Conservation (phyloP, 345 rosid genomes). For the Pseudoturritis turrita region DNA sequence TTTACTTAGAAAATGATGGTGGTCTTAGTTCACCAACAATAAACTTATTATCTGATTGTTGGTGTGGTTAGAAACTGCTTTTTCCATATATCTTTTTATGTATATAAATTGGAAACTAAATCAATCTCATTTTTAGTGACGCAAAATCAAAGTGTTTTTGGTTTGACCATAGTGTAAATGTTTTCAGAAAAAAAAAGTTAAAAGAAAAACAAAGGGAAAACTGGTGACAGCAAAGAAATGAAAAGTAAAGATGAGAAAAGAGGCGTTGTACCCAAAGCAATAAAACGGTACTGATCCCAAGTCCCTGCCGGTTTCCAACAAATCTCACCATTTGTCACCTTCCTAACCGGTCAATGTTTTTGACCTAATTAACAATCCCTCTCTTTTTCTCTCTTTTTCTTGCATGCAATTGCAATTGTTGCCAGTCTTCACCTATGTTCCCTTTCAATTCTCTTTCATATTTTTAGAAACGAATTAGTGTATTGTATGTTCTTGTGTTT, state of each 20-base stretch:
- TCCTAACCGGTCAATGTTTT: slow-evolving; percentile 24
- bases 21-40: no score
- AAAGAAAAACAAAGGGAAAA: not conserved
- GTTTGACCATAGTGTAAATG: slow-evolving; percentile 21
- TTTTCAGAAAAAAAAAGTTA: not conserved
- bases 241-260: slow-evolving; percentile 2
- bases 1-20: no score
- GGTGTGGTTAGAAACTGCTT: no score
- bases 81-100: no score
- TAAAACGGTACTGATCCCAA: slow-evolving; percentile 29
- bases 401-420: slow-evolving; percentile 28
- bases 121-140: not conserved
- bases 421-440: not conserved
- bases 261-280: slow-evolving; percentile 33
- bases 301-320: slow-evolving; percentile 18
- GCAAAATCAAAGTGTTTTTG: not conserved
- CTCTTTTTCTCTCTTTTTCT: slow-evolving; percentile 13
- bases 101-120: not conserved
- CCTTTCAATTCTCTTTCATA: not conserved
- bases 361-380: slow-evolving; percentile 21
- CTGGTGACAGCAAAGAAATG: slow-evolving; percentile 17
- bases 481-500: not conserved
- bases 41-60: no score
- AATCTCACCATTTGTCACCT: slow-evolving; percentile 29
- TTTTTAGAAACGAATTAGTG: not conserved